A percentile compares a stretch with the other conserved stretches of the same genome.
phyloP scores from a whole-genome alignment of 2,329 filamentous ascomycete species.

The Hypoxylon rubiginosum region DNA sequence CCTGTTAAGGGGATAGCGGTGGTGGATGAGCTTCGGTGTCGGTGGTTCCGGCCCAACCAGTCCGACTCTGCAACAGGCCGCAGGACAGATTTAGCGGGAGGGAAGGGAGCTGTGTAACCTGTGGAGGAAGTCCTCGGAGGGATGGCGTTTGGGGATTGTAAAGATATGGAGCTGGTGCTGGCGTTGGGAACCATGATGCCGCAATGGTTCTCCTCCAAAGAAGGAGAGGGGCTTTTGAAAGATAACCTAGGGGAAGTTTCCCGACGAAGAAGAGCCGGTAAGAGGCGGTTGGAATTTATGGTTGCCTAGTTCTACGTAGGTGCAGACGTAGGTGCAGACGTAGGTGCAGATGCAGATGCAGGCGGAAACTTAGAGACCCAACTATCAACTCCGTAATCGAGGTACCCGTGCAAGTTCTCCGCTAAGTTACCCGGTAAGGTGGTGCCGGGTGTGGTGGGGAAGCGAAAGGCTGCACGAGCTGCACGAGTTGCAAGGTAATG shows the following conservation, averaged over 20 bases:
- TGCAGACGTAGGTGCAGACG: neutral
- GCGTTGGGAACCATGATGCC: conserved; percentile 41
- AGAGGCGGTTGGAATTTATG: conserved; percentile 19
- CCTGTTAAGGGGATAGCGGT: conserved; percentile 46
- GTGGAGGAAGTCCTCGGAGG: conserved; percentile 81
- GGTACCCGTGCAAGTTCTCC: too few relatives aligned
- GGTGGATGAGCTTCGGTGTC: conserved; percentile 49
- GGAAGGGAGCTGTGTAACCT: conserved; percentile 56
- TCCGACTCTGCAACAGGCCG: conserved; percentile 71
- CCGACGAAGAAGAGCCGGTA: conserved; percentile 6
- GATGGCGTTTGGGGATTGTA: conserved; percentile 74
- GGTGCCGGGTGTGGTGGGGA: conserved; percentile 16
- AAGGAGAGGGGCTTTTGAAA: conserved; percentile 1
- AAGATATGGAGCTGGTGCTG: conserved; percentile 36
- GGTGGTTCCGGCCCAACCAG: conserved; percentile 66
- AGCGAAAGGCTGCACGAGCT: conserved; percentile 1
- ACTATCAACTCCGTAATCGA: neutral
- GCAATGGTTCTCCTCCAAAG: conserved; percentile 2
- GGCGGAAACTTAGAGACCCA: neutral
- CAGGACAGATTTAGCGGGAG: conserved; percentile 59
- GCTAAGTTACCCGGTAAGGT: neutral
- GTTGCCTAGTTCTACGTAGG: conserved; percentile 29
- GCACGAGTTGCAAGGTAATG: neutral
- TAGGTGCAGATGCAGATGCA: neutral
- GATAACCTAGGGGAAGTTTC: neutral